phyloP scores from a whole-genome alignment of 2,329 filamentous ascomycete species.

The Beauveria bassiana region DNA sequence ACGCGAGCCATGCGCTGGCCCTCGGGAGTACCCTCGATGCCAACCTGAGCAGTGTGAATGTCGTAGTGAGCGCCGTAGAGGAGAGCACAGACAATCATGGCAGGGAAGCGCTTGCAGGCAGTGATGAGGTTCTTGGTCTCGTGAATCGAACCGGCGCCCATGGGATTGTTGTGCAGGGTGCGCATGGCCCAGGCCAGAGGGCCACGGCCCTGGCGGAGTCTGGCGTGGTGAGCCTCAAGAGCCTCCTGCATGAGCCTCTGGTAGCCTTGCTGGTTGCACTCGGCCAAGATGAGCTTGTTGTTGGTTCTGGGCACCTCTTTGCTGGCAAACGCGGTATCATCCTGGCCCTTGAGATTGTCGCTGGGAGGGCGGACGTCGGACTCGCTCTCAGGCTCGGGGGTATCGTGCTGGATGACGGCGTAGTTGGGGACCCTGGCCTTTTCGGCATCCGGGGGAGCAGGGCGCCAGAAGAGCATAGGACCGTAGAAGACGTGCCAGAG shows the following conservation, averaged over 20 bases:
- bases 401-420: conserved; percentile 62
- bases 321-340: conserved; percentile 23
- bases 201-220: conserved; percentile 53
- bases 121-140: conserved; percentile 63
- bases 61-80: conserved; percentile 77
- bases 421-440: conserved; percentile 62
- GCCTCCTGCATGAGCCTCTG: conserved; percentile 52
- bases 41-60: conserved; percentile 68
- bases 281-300: conserved; percentile 36
- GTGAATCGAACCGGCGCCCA: conserved; percentile 66
- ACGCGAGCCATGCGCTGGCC: conserved; percentile 63
- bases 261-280: conserved; percentile 47
- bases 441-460: conserved; percentile 43
- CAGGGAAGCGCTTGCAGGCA: conserved; percentile 58
- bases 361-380: conserved; percentile 10
- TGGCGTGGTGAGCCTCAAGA: conserved; percentile 51
- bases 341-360: conserved; percentile 19
- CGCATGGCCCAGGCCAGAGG: conserved; percentile 82
- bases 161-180: conserved; percentile 63
- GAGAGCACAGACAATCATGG: conserved; percentile 51
- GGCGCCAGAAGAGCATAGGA: conserved; percentile 56
- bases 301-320: conserved; percentile 26
- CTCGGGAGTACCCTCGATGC: conserved; percentile 64
- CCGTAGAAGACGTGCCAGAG: conserved; percentile 57
- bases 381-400: conserved; percentile 27